Base-by-base conservation (phyloP, 164 flowering plant genomes). In the Malania oleifera region DNA sequence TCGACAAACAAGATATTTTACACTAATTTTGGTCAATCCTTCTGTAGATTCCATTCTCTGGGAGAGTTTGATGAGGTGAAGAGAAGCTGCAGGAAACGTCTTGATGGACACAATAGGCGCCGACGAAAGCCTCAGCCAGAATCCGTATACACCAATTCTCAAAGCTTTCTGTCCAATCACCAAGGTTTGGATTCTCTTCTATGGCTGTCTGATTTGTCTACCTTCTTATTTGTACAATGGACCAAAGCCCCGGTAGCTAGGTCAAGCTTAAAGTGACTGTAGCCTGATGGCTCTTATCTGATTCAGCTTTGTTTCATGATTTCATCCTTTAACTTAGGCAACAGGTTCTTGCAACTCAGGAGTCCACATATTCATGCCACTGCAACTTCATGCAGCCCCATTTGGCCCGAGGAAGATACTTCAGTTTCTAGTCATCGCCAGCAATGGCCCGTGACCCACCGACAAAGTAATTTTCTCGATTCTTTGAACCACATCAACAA, bases 51-150 rank as follows among this genome's bases (percentile, higher is more conserved):
- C 44, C 75, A 72, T 43, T 63, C 66, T 2, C 56, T 72, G 23
- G 72, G 54, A 29, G 75, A 72, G 68, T 72, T 72, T 68, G 75
- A 72, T 53, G 75, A 72, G 34, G 69, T 22, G 39, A 72, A 72
- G 66, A 54, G 75, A 28, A 72, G 75, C 52, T 72, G 75, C 60
- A 49, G 75, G 54, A 72, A 72, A 60, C 72, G 75, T 11, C 68
- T 72, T 13, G 72, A 72, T 39, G 75, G 75, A 12, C 75, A 72
- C 46, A 72, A 72, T 52, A 52, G 69, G 28, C 75, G 75, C 44
- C 46, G 75, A 26, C 60, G 75, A 35, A 72, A 72, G 28, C 20
- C 66, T 19, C 69, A 68, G 24, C 69, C 66, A 1, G 69, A 63
- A 56, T 22, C 72, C 41, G 24, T 70, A 7, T 66, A 29, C 60